Conservation (phyloP, 169 alveolate genomes). For the Plasmodium yoelii region DNA sequence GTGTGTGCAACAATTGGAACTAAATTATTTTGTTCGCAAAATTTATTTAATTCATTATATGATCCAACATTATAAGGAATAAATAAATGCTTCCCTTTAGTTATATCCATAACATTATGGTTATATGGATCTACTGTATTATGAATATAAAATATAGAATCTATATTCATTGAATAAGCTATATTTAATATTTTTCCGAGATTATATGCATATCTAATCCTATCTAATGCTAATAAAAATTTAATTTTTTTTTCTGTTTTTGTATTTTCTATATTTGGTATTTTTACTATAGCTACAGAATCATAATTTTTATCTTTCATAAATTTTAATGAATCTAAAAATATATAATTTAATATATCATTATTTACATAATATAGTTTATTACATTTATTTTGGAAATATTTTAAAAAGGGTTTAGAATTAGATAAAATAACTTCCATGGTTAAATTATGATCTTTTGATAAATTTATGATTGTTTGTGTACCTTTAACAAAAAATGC, state of each 20-base stretch:
- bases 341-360: slow-evolving; percentile 62
- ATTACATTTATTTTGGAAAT: slow-evolving; percentile 38
- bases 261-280: slow-evolving; percentile 10
- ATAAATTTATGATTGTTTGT: slow-evolving; percentile 36
- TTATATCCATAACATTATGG: slow-evolving; percentile 82
- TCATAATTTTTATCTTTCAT: slow-evolving; percentile 27
- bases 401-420: slow-evolving; percentile 20
- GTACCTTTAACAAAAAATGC: slow-evolving; percentile 72
- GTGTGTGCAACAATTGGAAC: slow-evolving; percentile 85
- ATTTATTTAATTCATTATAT: slow-evolving; percentile 69
- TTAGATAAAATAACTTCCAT: slow-evolving; percentile 64
- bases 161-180: slow-evolving; percentile 81
- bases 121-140: slow-evolving; percentile 86
- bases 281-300: slow-evolving; percentile 63
- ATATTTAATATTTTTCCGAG: slow-evolving; percentile 81
- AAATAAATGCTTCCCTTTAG: slow-evolving; percentile 83
- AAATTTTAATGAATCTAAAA: slow-evolving; percentile 42
- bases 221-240: slow-evolving; percentile 82
- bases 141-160: slow-evolving; percentile 77
- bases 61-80: slow-evolving; percentile 81
- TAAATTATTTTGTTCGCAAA: slow-evolving; percentile 79
- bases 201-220: slow-evolving; percentile 83
- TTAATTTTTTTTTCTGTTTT: slow-evolving; percentile 30
- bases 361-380: slow-evolving; percentile 50
- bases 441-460: slow-evolving; percentile 20